Conservation (phyloP, 768 basidiomycete species). For the Pulveroboletus sp. region DNA sequence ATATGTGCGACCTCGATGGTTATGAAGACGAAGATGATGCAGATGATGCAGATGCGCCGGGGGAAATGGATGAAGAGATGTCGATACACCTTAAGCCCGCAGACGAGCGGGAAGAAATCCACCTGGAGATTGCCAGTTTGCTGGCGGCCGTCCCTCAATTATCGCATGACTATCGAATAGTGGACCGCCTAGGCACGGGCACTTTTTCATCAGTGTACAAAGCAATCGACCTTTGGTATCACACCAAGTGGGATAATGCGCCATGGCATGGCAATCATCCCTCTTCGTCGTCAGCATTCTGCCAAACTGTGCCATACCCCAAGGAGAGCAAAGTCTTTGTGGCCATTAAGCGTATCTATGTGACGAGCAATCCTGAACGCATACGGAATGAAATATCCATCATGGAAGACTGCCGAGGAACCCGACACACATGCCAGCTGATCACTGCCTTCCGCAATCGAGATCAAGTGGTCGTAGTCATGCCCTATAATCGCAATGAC, state of each 20-base stretch:
- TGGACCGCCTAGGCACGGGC: slow-evolving; percentile 93
- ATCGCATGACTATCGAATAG: slow-evolving; percentile 62
- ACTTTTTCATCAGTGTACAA: slow-evolving; percentile 99
- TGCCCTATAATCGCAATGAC: slow-evolving; percentile 90
- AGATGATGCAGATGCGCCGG: slow-evolving; percentile 30
- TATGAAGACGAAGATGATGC: slow-evolving; percentile 36
- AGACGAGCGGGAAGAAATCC: slow-evolving; percentile 74
- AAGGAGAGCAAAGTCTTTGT: slow-evolving; percentile 66
- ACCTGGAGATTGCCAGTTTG: slow-evolving; percentile 74
- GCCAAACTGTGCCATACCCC: slow-evolving; percentile 49
- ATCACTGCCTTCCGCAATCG: slow-evolving; percentile 90
- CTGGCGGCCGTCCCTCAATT: slow-evolving; percentile 65
- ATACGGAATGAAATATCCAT: slow-evolving; percentile 93
- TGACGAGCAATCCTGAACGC: slow-evolving; percentile 89
- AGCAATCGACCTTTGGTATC: slow-evolving; percentile 76
- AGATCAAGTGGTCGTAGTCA: slow-evolving; percentile 91
- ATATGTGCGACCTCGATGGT: slow-evolving; percentile 34
- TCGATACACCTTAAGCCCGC: slow-evolving; percentile 54
- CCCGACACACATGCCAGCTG: slow-evolving; percentile 86
- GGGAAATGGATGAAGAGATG: slow-evolving; percentile 59
- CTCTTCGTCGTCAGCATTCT: slow-evolving; percentile 58
- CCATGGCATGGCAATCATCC: slow-evolving; percentile 72
- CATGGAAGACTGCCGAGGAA: slow-evolving; percentile 80
- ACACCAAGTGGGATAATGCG: slow-evolving; percentile 72
- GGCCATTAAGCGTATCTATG: slow-evolving; percentile 95